Percentiles rank a stretch among this genome's conserved stretches.
These are phyloP conservation scores for Tylopilus orsonianus DNA, from an alignment of 1,284 basidiomycete species.

Conservation along the genomic window DNA sequence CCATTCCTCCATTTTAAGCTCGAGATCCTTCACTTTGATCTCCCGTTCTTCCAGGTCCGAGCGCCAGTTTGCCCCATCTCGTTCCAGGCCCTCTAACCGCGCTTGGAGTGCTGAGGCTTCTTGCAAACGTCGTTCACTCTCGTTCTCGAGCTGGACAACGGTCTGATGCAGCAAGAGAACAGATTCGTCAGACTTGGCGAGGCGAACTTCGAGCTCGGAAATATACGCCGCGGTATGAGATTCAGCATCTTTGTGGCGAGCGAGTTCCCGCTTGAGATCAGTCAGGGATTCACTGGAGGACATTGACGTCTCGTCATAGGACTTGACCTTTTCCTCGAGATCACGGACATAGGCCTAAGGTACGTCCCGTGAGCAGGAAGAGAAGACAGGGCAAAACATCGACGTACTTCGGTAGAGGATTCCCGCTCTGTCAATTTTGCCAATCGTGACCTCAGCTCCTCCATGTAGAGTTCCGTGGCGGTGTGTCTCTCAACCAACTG, in stretches of 20 bases:
- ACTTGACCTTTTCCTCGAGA: conserved; percentile 86
- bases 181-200: conserved; percentile 79
- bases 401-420: conserved; percentile 79
- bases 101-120: conserved; percentile 71
- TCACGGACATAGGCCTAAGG: conserved; percentile 85
- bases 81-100: conserved; percentile 69
- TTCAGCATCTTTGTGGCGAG: conserved; percentile 76
- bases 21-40: conserved; percentile 68
- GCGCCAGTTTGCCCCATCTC: conserved; percentile 72
- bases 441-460: conserved; percentile 80
- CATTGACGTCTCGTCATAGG: conserved; percentile 75
- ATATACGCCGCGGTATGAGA: conserved; percentile 78
- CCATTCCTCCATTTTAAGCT: conserved; percentile 75
- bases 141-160: conserved; percentile 77
- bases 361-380: conserved; percentile 11
- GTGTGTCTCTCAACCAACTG: conserved; percentile 65
- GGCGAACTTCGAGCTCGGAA: conserved; percentile 82
- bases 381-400: conserved; percentile 5
- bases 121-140: conserved; percentile 67
- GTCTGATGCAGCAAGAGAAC: conserved; percentile 65
- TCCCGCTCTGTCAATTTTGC: conserved; percentile 87
- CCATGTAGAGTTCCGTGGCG: conserved; percentile 84
- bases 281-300: conserved; percentile 74
- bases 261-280: conserved; percentile 83
- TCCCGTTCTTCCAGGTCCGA: conserved; percentile 83